Evolutionary conservation across 139 green algal genomes (phyloP).

Genomic region (Monoraphidium neglectum): DNA sequence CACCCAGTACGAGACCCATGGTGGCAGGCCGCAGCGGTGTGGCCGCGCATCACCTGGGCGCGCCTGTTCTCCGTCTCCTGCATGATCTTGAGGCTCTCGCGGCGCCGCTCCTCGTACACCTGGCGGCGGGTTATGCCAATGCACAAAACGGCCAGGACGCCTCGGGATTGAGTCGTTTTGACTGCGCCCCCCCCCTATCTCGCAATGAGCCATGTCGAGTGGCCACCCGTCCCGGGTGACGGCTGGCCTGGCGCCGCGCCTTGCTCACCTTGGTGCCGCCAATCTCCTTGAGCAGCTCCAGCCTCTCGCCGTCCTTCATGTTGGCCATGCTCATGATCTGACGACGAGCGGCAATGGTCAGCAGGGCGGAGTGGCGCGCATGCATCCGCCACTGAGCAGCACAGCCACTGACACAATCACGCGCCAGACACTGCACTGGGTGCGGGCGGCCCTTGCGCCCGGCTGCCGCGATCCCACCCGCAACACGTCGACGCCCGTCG

Average conservation of each 20-base stretch:
- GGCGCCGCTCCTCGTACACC: constrained; percentile 88
- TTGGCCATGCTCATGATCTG: constrained; percentile 73
- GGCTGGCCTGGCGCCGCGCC: constrained; percentile 83
- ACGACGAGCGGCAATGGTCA: not conserved
- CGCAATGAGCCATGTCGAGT: too few relatives aligned
- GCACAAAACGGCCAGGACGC: too few relatives aligned
- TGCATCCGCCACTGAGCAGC: too few relatives aligned
- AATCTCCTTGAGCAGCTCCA: constrained; percentile 99
- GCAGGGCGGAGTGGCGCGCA: not conserved
- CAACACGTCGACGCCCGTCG: too few relatives aligned
- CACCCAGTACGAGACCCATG: too few relatives aligned
- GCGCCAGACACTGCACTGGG: not conserved
- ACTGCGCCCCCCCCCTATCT: too few relatives aligned
- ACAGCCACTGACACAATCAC: too few relatives aligned
- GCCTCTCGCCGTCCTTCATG: constrained; percentile 91
- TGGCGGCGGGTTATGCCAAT: constrained; percentile 36
- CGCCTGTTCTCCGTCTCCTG: constrained; percentile 78
- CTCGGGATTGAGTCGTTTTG: too few relatives aligned
- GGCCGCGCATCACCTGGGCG: constrained; percentile 7
- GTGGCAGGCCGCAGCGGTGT: too few relatives aligned
- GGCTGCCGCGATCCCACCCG: too few relatives aligned
- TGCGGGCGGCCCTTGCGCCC: too few relatives aligned
- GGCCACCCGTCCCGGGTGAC: too few relatives aligned
- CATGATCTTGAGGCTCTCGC: constrained; percentile 89
- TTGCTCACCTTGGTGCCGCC: constrained; percentile 94